phyloP scores from a whole-genome alignment of 768 basidiomycete genomes.

The Tephrocybe sp. region DNA sequence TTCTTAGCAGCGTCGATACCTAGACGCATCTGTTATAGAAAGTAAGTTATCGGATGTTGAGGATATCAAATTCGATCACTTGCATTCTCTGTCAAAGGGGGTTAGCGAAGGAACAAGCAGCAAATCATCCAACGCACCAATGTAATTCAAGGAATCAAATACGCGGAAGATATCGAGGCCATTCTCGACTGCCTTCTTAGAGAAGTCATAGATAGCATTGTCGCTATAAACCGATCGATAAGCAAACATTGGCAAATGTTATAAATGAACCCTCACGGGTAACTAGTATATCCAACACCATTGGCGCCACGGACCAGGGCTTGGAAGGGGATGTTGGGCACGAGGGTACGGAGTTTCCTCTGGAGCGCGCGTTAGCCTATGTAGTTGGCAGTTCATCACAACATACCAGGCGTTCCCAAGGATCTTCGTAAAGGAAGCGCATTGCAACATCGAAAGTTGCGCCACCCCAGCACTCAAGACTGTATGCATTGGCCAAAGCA shows the following conservation, averaged over 20 bases:
- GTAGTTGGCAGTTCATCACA: background rate
- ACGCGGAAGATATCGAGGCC: constrained; percentile 99
- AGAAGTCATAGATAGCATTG: constrained; percentile 99
- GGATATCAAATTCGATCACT: constrained; percentile 21
- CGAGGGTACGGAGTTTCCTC: constrained; percentile 90
- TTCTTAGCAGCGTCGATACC: constrained; percentile 99
- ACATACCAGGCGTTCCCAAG: constrained; percentile 93
- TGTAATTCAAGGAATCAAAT: constrained; percentile 98
- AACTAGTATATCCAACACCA: constrained; percentile 97
- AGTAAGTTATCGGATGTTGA: background rate
- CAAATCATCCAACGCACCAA: constrained; percentile 49
- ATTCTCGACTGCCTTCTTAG: constrained; percentile 99
- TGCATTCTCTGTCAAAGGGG: constrained; percentile 60
- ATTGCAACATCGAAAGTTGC: constrained; percentile 99
- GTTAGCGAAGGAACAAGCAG: background rate
- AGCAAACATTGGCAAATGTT: background rate
- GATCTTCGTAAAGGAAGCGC: constrained; percentile 99
- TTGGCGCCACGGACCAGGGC: constrained; percentile 98
- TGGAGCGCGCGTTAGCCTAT: constrained; percentile 28
- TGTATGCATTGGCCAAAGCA: constrained; percentile 93
- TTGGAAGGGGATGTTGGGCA: constrained; percentile 98
- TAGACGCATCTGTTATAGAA: constrained; percentile 77
- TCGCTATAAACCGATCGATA: constrained; percentile 48
- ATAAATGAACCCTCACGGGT: constrained; percentile 62
- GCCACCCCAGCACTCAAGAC: constrained; percentile 98